phyloP scores from a whole-genome alignment of 345 rosid genomes.

The Melaleuca alternifolia region DNA sequence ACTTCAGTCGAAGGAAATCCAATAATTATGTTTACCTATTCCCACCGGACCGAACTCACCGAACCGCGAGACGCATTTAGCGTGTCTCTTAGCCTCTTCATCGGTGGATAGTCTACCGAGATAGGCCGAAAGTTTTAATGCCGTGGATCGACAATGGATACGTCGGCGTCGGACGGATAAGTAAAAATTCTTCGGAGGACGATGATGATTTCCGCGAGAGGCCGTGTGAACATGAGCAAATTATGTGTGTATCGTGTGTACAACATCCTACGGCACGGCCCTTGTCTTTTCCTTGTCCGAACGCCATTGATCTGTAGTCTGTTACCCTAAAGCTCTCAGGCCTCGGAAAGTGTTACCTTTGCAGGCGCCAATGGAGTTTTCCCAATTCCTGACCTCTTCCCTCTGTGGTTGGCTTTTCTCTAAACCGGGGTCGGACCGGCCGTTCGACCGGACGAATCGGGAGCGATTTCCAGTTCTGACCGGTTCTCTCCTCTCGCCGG shows the following conservation, averaged over 20 bases:
- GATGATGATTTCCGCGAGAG: neutral
- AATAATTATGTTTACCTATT: neutral
- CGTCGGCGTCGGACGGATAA: neutral
- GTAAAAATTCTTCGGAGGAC: neutral
- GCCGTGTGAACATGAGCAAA: neutral
- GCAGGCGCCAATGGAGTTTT: neutral
- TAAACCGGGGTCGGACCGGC: neutral
- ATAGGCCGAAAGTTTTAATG: neutral
- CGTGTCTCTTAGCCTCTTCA: neutral
- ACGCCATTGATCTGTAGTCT: neutral
- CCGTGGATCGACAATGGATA: neutral
- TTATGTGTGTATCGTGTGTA: neutral
- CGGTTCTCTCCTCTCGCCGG: neutral
- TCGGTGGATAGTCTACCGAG: neutral
- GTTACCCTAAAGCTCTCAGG: neutral
- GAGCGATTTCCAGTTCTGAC: neutral
- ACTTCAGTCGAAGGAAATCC: neutral
- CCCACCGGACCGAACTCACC: neutral
- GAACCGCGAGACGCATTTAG: neutral
- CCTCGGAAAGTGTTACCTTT: neutral
- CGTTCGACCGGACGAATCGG: neutral
- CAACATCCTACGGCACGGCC: neutral
- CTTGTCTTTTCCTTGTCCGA: neutral
- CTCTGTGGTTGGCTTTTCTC: neutral
- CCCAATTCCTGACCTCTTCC: neutral